A percentile compares a stretch with the other conserved stretches of the same genome.
Conservation (phyloP, 2,329 filamentous ascomycete genomes). For the Blumeria hordei region DNA sequence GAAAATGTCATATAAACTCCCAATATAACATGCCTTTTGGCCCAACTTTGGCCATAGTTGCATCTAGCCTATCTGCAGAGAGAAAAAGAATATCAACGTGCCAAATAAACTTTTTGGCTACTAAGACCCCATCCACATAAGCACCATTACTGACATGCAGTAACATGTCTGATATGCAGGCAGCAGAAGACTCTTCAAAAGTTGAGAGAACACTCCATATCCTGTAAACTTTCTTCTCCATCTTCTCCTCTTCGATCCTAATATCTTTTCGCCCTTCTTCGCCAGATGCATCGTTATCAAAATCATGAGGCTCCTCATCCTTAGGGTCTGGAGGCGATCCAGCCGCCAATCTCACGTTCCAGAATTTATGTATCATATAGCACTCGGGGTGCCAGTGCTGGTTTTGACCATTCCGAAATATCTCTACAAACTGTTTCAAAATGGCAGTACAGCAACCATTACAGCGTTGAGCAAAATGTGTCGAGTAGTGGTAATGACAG, state of each 20-base stretch:
- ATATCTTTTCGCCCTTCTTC: conserved; percentile 51
- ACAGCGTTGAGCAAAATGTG: conserved; percentile 84
- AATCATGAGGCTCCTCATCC: conserved; percentile 16
- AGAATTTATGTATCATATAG: conserved; percentile 99
- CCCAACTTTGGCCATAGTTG: conserved; percentile 39
- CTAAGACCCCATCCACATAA: conserved; percentile 82
- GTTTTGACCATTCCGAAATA: conserved; percentile 91
- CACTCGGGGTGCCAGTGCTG: conserved; percentile 99
- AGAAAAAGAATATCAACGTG: conserved; percentile 86
- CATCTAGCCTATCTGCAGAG: conserved; percentile 67
- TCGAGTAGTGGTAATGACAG: conserved; percentile 97
- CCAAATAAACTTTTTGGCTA: conserved; percentile 87
- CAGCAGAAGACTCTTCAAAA: conserved; percentile 92
- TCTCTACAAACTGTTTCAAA: conserved; percentile 96
- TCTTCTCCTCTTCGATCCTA: conserved; percentile 66
- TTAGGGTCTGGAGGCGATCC: conserved; percentile 19
- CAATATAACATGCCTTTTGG: conserved; percentile 38
- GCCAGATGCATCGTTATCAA: conserved; percentile 28
- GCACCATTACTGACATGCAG: conserved; percentile 94
- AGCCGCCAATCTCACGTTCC: conserved; percentile 62
- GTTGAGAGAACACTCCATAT: conserved; percentile 96
- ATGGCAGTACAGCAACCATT: conserved; percentile 95
- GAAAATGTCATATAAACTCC: background rate
- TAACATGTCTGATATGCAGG: conserved; percentile 97
- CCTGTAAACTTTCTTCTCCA: conserved; percentile 92